These are phyloP conservation scores for Lactarius sp. DNA, from an alignment of 768 basidiomycete species.

Conservation along the genomic window DNA sequence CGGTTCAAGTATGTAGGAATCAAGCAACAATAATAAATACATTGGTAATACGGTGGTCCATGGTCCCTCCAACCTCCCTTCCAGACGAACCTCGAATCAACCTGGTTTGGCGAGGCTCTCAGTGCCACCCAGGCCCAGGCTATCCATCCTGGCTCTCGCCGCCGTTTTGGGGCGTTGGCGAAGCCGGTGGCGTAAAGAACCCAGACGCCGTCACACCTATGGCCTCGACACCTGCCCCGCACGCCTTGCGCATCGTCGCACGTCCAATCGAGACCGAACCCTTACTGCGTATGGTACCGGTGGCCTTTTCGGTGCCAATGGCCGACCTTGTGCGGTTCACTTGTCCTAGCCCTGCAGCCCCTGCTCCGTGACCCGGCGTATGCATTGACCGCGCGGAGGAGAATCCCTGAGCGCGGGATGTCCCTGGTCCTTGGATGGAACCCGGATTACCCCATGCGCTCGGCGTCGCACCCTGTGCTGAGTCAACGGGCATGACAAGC, in stretches of 20 bases:
- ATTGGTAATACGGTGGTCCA: not conserved
- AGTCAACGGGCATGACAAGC: conserved; percentile 68
- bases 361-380: conserved; percentile 31
- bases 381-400: conserved; percentile 35
- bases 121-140: not conserved
- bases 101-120: not conserved
- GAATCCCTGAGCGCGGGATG: conserved; percentile 31
- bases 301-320: conserved; percentile 58
- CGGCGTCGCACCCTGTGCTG: conserved; percentile 34
- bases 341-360: conserved; percentile 31
- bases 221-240: conserved; percentile 72
- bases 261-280: conserved; percentile 65
- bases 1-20: not conserved
- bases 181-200: conserved; percentile 50
- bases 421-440: conserved; percentile 26
- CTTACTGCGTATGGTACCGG: conserved; percentile 33
- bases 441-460: conserved; percentile 35
- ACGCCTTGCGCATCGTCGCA: conserved; percentile 54
- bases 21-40: conserved; percentile 3
- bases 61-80: not conserved
- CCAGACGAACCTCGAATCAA: not conserved
- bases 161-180: not conserved
- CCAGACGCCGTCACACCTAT: conserved; percentile 70
- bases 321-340: conserved; percentile 49
- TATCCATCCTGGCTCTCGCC: conserved; percentile 12